Percentiles rank a stretch among this genome's conserved stretches.
phyloP scores from a whole-genome alignment of 441 rosid genomes.

The Geranium incanum region DNA sequence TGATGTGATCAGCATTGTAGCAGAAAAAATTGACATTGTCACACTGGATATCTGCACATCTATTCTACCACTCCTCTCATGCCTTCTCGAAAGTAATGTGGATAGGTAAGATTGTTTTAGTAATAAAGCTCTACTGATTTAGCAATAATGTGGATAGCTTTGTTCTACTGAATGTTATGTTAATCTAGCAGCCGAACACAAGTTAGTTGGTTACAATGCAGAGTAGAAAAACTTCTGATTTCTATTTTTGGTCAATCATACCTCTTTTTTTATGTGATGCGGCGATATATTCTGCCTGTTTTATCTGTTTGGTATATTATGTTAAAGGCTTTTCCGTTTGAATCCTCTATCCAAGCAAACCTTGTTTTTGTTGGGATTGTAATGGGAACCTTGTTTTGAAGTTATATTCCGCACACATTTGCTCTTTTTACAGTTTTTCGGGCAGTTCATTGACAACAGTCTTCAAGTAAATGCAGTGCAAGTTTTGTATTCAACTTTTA shows the following conservation, averaged over 20 bases:
- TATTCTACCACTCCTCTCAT: constrained; percentile 71
- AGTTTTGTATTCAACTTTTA: background rate
- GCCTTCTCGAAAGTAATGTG: constrained; percentile 67
- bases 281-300: background rate
- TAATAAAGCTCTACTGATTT: background rate
- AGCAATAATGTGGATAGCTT: background rate
- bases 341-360: background rate
- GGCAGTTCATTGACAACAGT: background rate
- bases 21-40: constrained; percentile 60
- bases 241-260: background rate
- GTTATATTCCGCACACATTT: background rate
- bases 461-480: background rate
- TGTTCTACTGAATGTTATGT: background rate
- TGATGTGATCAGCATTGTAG: constrained; percentile 59
- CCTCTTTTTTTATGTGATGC: background rate
- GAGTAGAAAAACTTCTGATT: background rate
- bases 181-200: background rate
- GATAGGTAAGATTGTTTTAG: constrained; percentile 51
- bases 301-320: background rate
- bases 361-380: background rate
- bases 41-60: constrained; percentile 72
- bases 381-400: background rate
- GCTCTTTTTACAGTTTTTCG: background rate
- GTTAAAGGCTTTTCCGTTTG: background rate
- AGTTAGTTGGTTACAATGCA: background rate